Evolutionary conservation across 164 flowering plant genomes (phyloP).

Genomic region (Macadamia integrifolia): DNA sequence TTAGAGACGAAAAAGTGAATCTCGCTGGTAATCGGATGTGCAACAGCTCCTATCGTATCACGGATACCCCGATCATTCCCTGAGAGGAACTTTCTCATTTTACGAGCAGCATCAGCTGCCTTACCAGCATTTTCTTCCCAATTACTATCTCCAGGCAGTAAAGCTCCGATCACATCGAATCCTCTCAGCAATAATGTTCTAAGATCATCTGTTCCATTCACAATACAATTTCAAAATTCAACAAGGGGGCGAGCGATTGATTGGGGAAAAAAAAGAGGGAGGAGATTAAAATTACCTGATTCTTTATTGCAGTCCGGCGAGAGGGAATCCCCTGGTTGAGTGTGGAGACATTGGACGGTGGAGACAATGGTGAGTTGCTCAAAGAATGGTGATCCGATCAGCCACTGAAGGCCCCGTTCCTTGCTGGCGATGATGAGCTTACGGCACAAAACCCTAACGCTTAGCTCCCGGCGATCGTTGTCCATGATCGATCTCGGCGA

Average conservation of each 20-base stretch:
- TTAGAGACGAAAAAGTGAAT: conserved; percentile 42
- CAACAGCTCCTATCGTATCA: conserved; percentile 59
- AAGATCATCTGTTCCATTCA: conserved; percentile 51
- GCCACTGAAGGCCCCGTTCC: conserved; percentile 63
- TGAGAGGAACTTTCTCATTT: conserved; percentile 32
- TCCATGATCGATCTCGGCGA: conserved; percentile 4
- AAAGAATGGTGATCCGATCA: conserved; percentile 80
- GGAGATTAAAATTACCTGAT: conserved; percentile 42
- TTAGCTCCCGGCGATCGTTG: conserved; percentile 8
- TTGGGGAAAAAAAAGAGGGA: background rate
- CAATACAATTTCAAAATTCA: background rate
- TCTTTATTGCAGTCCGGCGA: conserved; percentile 57
- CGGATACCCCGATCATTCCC: conserved; percentile 15
- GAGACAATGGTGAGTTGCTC: conserved; percentile 59
- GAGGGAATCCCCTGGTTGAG: conserved; percentile 23
- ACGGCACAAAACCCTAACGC: conserved; percentile 22
- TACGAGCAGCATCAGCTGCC: conserved; percentile 44
- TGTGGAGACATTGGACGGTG: conserved; percentile 69
- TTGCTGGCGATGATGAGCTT: conserved; percentile 13
- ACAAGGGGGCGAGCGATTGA: background rate
- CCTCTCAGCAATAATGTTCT: conserved; percentile 53
- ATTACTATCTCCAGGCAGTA: conserved; percentile 25
- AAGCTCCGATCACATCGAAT: conserved; percentile 65
- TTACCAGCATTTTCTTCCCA: conserved; percentile 33
- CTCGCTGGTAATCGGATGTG: conserved; percentile 28